Evolutionary conservation across 139 green algal genomes (phyloP).

Genomic region (Asterochloris erici): DNA sequence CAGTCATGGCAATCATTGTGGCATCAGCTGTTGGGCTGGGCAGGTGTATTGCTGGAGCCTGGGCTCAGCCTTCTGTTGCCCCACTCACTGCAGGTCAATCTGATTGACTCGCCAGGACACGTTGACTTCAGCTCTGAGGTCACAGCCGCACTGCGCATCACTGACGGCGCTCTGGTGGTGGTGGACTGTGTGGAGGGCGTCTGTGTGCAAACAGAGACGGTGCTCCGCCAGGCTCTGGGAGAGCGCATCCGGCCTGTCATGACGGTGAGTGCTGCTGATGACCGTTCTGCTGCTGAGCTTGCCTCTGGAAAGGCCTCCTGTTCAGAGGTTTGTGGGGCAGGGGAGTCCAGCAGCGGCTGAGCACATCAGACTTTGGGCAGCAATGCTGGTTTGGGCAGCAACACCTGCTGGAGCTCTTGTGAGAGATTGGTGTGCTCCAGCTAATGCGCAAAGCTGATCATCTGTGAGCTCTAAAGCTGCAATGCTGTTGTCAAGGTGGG

Average conservation of each 20-base stretch:
- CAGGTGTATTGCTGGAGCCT: background rate
- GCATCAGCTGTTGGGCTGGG: background rate
- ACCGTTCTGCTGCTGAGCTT: background rate
- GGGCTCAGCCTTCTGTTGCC: constrained; percentile 88
- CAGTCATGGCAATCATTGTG: background rate
- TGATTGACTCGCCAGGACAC: constrained; percentile 99
- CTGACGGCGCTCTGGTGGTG: constrained; percentile 97
- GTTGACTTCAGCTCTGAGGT: constrained; percentile 99
- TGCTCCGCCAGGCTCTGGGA: constrained; percentile 93
- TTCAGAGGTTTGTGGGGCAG: too few species aligned
- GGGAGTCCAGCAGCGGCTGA: too few species aligned
- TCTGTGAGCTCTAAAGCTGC: too few species aligned
- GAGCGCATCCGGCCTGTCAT: constrained; percentile 98
- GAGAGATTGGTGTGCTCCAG: too few species aligned
- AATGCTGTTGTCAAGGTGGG: too few species aligned
- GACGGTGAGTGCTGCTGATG: constrained; percentile 63
- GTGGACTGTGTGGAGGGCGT: constrained; percentile 99
- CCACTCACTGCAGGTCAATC: constrained; percentile 71
- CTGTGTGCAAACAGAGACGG: constrained; percentile 99
- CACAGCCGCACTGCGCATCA: constrained; percentile 98
- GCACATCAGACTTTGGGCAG: too few species aligned
- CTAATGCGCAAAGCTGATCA: too few species aligned
- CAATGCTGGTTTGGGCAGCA: too few species aligned
- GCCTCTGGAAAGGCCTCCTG: background rate
- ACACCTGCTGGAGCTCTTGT: too few species aligned